A percentile compares a stretch with the other conserved stretches of the same genome.
Evolutionary conservation across 164 flowering plant genomes (phyloP).

Genomic region (Chimonanthus salicifolius): DNA sequence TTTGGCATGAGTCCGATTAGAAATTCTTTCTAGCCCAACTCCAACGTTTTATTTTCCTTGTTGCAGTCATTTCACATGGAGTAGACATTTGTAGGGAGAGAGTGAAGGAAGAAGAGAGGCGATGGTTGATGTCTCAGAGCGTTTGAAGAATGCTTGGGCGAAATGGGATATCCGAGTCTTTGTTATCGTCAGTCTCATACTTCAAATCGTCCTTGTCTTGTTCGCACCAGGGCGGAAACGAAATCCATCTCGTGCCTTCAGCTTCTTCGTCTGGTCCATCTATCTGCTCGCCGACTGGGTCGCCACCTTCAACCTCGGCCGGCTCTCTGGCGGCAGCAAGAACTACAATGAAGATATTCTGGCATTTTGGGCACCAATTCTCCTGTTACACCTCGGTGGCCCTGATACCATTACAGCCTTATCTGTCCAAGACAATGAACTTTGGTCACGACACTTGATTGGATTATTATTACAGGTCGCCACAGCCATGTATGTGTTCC

Average conservation of each 20-base stretch:
- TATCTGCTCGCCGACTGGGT: slow-evolving; percentile 44
- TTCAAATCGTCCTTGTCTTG: slow-evolving; percentile 20
- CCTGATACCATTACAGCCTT: slow-evolving; percentile 57
- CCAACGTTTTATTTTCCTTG: no score
- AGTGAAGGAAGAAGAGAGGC: no score
- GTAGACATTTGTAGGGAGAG: no score
- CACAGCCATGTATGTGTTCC: slow-evolving; percentile 28
- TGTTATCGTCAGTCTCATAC: slow-evolving; percentile 21
- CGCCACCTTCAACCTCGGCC: slow-evolving; percentile 39
- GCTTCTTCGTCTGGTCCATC: slow-evolving; percentile 19
- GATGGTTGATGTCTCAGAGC: background rate
- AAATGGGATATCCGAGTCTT: slow-evolving; percentile 26
- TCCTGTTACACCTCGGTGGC: slow-evolving; percentile 52
- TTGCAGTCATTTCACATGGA: no score
- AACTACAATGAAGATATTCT: background rate
- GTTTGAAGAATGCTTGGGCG: slow-evolving; percentile 10
- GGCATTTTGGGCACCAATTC: slow-evolving; percentile 37
- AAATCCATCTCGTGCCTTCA: background rate
- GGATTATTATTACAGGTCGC: slow-evolving; percentile 23
- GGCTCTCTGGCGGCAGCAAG: slow-evolving; percentile 29
- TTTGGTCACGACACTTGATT: slow-evolving; percentile 42
- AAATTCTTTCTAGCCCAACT: no score
- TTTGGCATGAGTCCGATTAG: no score
- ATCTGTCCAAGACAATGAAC: slow-evolving; percentile 51
- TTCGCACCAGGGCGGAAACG: slow-evolving; percentile 26